Percentiles rank a stretch among this genome's conserved stretches.
Evolutionary conservation across 495 filamentous ascomycete genomes (phyloP).

Genomic region (Aspergillus biplanus): DNA sequence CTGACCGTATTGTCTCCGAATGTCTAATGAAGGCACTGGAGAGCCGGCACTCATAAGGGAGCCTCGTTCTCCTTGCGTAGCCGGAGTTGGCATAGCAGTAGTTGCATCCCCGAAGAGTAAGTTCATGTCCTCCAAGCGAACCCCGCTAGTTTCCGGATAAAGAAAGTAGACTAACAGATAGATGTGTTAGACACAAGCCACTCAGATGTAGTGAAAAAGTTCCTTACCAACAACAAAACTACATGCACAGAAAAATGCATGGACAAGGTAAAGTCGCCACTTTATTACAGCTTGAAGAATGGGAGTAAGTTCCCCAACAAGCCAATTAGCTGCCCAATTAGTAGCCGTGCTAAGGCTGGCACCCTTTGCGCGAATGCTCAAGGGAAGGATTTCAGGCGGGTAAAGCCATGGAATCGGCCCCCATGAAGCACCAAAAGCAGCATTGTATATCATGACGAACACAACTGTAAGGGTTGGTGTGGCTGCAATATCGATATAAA

Average conservation of each 20-base stretch:
- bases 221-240: conserved; percentile 94
- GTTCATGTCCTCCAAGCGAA: conserved; percentile 97
- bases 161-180: conserved; percentile 83
- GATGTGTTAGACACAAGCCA: conserved; percentile 25
- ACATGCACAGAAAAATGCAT: conserved; percentile 95
- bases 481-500: conserved; percentile 76
- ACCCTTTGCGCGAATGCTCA: conserved; percentile 97
- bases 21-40: conserved; percentile 77
- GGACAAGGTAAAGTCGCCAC: conserved; percentile 92
- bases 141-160: conserved; percentile 94
- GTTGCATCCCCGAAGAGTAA: conserved; percentile 86
- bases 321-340: conserved; percentile 99
- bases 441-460: conserved; percentile 98
- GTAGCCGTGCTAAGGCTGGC: conserved; percentile 94
- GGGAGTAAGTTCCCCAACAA: conserved; percentile 93
- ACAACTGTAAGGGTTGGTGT: conserved; percentile 87
- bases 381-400: conserved; percentile 92
- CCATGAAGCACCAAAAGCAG: conserved; percentile 98
- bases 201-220: background rate
- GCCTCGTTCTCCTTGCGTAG: conserved; percentile 71
- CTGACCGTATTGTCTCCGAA: conserved; percentile 57
- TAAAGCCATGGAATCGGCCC: conserved; percentile 98
- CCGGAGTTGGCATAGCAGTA: conserved; percentile 72
- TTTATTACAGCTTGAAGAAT: conserved; percentile 86
- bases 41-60: conserved; percentile 73